phyloP scores from a whole-genome alignment of 495 filamentous ascomycete species.

The Bacidia gigantensis region DNA sequence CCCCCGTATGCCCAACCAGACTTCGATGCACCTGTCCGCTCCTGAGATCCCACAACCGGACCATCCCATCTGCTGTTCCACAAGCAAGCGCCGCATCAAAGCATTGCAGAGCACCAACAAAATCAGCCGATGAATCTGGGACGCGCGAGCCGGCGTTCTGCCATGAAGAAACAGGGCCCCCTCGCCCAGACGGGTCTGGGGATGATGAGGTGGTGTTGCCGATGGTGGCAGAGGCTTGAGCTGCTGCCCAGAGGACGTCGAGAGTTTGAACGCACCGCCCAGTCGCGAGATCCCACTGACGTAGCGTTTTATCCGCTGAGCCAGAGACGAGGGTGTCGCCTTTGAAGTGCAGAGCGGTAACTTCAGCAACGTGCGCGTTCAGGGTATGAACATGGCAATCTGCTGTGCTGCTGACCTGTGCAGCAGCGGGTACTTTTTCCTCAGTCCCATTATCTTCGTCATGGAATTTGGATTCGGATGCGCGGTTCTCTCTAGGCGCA shows the following conservation, averaged over 20 bases:
- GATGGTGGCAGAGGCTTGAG: slow-evolving; percentile 65
- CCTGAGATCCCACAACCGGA: slow-evolving; percentile 90
- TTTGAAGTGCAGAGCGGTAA: slow-evolving; percentile 83
- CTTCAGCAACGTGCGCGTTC: slow-evolving; percentile 81
- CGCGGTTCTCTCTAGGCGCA: slow-evolving; percentile 18
- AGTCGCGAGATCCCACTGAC: slow-evolving; percentile 94
- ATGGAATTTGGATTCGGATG: background rate
- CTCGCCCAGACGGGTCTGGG: slow-evolving; percentile 31
- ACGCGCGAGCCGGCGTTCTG: slow-evolving; percentile 38
- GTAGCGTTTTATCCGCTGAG: slow-evolving; percentile 89
- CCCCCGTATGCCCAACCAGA: slow-evolving; percentile 90
- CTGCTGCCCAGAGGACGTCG: slow-evolving; percentile 97
- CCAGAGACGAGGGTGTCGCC: slow-evolving; percentile 85
- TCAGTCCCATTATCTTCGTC: slow-evolving; percentile 47
- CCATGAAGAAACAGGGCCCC: slow-evolving; percentile 38
- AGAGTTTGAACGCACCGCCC: slow-evolving; percentile 94
- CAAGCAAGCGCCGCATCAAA: slow-evolving; percentile 97
- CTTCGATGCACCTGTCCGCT: slow-evolving; percentile 94
- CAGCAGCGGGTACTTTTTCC: slow-evolving; percentile 44
- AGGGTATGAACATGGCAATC: slow-evolving; percentile 82
- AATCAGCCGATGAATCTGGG: slow-evolving; percentile 64
- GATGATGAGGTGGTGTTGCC: slow-evolving; percentile 21
- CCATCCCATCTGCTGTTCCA: slow-evolving; percentile 95
- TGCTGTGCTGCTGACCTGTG: slow-evolving; percentile 58
- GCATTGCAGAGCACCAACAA: slow-evolving; percentile 89